A percentile compares a stretch with the other conserved stretches of the same genome.
These are phyloP conservation scores for Tuber borchii DNA, from an alignment of 495 filamentous ascomycete genomes.

Conservation along the genomic window DNA sequence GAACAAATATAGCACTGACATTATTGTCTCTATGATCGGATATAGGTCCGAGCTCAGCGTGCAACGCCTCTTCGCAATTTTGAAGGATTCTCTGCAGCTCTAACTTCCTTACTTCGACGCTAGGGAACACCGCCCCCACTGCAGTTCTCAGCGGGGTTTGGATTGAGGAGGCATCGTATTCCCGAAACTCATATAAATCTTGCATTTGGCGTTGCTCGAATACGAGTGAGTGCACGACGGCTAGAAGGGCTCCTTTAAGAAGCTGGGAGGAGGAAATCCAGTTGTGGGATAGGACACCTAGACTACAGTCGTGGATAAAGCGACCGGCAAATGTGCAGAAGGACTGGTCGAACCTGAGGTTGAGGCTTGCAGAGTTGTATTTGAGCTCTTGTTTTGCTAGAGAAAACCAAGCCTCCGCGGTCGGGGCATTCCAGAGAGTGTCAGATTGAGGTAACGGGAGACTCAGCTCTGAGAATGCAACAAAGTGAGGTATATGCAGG, in stretches of 20 bases:
- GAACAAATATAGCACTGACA: conserved; percentile 1
- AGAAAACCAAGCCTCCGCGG: not conserved
- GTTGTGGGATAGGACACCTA: not conserved
- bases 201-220: conserved; percentile 1
- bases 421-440: not conserved
- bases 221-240: not conserved
- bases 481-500: not conserved
- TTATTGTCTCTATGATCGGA: not conserved
- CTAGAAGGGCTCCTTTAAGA: conserved; percentile 1
- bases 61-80: not conserved
- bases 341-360: conserved; percentile 1
- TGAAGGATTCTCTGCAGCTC: not conserved
- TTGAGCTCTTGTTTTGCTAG: not conserved
- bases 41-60: not conserved
- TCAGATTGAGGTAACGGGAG: not conserved
- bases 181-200: conserved; percentile 1
- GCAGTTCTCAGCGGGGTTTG: not conserved
- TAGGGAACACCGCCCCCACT: not conserved
- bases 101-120: not conserved
- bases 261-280: not conserved
- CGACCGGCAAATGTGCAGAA: conserved; percentile 3
- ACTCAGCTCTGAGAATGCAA: not conserved
- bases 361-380: not conserved
- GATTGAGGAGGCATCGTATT: not conserved
- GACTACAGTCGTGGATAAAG: not conserved